A percentile compares a stretch with the other conserved stretches of the same genome.
These are phyloP conservation scores for Nissolia schottii DNA, from an alignment of 306 rosid species.

Conservation along the genomic window DNA sequence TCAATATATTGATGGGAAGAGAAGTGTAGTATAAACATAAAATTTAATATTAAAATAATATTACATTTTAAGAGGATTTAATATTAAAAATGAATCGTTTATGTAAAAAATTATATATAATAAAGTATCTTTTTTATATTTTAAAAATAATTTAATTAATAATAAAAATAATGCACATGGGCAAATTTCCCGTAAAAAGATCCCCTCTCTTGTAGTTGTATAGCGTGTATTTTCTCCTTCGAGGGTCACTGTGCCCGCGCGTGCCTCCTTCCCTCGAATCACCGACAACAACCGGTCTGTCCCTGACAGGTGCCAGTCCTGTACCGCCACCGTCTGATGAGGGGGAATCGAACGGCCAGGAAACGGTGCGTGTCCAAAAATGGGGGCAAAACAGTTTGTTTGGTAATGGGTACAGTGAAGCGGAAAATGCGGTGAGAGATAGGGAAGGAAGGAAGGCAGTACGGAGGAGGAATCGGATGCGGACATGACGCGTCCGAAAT, in stretches of 20 bases:
- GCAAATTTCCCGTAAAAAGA: too few species aligned
- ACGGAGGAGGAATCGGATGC: conserved; percentile 76
- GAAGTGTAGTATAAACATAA: too few species aligned
- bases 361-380: not conserved
- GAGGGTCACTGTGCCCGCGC: conserved; percentile 19
- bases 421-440: conserved; percentile 63
- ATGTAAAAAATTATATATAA: too few species aligned
- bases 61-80: too few species aligned
- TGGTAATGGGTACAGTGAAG: conserved; percentile 44
- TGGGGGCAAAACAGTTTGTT: conserved; percentile 11
- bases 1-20: too few species aligned
- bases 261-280: conserved; percentile 5
- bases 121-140: too few species aligned
- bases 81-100: too few species aligned
- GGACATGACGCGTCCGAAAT: conserved; percentile 93
- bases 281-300: conserved; percentile 43
- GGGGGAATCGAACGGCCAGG: conserved; percentile 13
- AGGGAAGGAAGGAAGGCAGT: conserved; percentile 15
- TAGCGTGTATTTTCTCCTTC: too few species aligned
- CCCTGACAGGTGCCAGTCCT: conserved; percentile 33
- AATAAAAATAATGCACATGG: too few species aligned
- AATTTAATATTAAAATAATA: too few species aligned
- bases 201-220: too few species aligned
- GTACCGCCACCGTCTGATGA: not conserved
- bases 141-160: too few species aligned